phyloP scores from a whole-genome alignment of 306 rosid species.

The Lotus japonicus region DNA sequence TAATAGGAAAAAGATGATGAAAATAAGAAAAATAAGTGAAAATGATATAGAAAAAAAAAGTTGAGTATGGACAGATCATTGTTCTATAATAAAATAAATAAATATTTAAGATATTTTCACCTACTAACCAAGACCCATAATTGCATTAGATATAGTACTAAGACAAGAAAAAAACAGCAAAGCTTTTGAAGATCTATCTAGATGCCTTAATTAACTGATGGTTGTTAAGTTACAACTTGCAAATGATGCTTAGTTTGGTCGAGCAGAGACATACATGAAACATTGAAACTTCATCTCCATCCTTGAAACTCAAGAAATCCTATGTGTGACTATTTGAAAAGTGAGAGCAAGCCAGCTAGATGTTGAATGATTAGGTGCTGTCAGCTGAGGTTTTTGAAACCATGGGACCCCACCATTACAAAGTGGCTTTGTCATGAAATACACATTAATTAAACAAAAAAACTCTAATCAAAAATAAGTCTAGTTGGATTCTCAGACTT shows the following conservation, averaged over 20 bases:
- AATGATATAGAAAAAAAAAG: too few species aligned
- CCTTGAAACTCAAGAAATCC: conserved; percentile 34
- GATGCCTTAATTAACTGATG: not conserved
- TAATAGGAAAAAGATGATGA: too few species aligned
- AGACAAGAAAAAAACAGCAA: not conserved
- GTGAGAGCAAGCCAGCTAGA: conserved; percentile 41
- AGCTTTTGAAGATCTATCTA: conserved; percentile 4
- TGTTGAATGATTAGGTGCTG: conserved; percentile 30
- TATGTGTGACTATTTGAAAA: conserved; percentile 10
- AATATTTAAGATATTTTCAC: not conserved
- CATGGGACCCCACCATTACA: conserved; percentile 26
- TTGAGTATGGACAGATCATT: too few species aligned
- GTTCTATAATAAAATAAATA: not conserved
- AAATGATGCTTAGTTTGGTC: conserved; percentile 17
- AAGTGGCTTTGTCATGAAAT: conserved; percentile 24
- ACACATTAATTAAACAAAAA: conserved; percentile 4
- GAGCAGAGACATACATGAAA: conserved; percentile 1
- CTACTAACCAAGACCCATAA: not conserved
- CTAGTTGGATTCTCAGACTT: not conserved
- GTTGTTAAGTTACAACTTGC: not conserved
- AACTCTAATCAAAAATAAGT: conserved; percentile 1
- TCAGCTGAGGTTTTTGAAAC: conserved; percentile 13
- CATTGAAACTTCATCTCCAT: not conserved
- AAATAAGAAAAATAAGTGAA: too few species aligned
- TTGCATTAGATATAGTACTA: not conserved